phyloP scores from a whole-genome alignment of 1,139 yeast species.

The Saccharomyces hybrid region DNA sequence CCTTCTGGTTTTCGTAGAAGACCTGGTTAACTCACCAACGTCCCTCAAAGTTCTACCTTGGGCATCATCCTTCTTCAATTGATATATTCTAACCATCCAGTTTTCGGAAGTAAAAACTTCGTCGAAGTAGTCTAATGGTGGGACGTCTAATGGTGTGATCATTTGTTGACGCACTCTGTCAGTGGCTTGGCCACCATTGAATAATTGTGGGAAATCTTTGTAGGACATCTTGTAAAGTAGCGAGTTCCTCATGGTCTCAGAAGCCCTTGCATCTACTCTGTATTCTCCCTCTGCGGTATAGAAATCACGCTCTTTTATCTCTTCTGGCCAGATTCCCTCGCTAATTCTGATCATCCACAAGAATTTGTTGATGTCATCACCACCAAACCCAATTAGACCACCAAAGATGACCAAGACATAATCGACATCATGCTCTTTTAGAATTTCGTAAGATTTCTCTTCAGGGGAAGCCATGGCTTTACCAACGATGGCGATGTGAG shows the following conservation, averaged over 20 bases:
- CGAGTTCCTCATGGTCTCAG: constrained; percentile 78
- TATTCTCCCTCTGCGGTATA: constrained; percentile 86
- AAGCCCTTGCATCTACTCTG: constrained; percentile 73
- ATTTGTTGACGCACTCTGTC: constrained; percentile 89
- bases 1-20: constrained; percentile 34
- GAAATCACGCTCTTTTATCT: constrained; percentile 74
- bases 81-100: constrained; percentile 94
- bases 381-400: constrained; percentile 87
- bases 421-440: constrained; percentile 90
- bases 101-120: constrained; percentile 94
- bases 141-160: constrained; percentile 50
- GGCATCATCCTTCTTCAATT: constrained; percentile 82
- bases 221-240: constrained; percentile 94
- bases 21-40: constrained; percentile 42
- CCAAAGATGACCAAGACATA: constrained; percentile 91
- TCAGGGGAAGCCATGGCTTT: constrained; percentile 93
- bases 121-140: constrained; percentile 69
- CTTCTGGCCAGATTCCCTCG: constrained; percentile 99
- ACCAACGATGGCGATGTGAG: constrained; percentile 99
- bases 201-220: constrained; percentile 75
- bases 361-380: constrained; percentile 95
- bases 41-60: constrained; percentile 67
- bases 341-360: constrained; percentile 98
- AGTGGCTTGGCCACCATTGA: constrained; percentile 51
- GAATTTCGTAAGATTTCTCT: constrained; percentile 79